Percentiles rank a stretch among this genome's conserved stretches.
phyloP scores from a whole-genome alignment of 257 asterid genomes.

The Jasminum sambac region DNA sequence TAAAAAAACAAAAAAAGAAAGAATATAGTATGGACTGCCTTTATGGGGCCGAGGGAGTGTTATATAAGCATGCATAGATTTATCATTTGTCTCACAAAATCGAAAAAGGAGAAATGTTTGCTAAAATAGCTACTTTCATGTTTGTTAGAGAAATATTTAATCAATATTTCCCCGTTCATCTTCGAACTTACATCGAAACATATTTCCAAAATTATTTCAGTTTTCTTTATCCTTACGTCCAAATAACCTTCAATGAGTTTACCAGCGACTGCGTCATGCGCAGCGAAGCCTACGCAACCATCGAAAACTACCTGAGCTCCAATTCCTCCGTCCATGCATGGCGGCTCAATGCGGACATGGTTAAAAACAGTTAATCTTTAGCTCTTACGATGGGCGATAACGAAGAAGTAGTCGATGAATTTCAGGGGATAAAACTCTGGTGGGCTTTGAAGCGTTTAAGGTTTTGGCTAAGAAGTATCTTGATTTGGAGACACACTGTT shows the following conservation, averaged over 20 bases:
- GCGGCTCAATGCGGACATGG: slow-evolving; percentile 35
- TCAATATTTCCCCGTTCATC: slow-evolving; percentile 33
- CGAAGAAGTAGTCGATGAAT: slow-evolving; percentile 31
- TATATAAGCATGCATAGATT: too few relatives aligned
- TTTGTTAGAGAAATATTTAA: slow-evolving; percentile 28
- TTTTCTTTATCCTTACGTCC: slow-evolving; percentile 39
- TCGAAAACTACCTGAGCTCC: slow-evolving; percentile 38
- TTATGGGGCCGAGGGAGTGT: too few relatives aligned
- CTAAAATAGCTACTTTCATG: slow-evolving; percentile 30
- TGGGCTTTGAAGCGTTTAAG: slow-evolving; percentile 47
- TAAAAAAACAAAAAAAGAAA: too few relatives aligned
- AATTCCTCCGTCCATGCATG: slow-evolving; percentile 35
- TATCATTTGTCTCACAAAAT: too few relatives aligned
- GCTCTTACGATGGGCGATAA: slow-evolving; percentile 40
- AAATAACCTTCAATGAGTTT: slow-evolving; percentile 42
- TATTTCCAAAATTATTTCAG: slow-evolving; percentile 10
- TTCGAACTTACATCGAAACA: slow-evolving; percentile 8
- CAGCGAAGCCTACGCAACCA: slow-evolving; percentile 38
- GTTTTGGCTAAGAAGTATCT: slow-evolving; percentile 37
- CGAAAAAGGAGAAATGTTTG: too few relatives aligned
- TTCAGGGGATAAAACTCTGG: slow-evolving; percentile 27
- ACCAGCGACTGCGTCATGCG: slow-evolving; percentile 33
- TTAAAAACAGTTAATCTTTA: slow-evolving; percentile 19
- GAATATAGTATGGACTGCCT: too few relatives aligned
- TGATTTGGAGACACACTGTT: slow-evolving; percentile 29